Evolutionary conservation across 306 rosid genomes (phyloP), one percentile per base, ranked within the genome.

Genomic region (Casuarina glauca): DNA sequence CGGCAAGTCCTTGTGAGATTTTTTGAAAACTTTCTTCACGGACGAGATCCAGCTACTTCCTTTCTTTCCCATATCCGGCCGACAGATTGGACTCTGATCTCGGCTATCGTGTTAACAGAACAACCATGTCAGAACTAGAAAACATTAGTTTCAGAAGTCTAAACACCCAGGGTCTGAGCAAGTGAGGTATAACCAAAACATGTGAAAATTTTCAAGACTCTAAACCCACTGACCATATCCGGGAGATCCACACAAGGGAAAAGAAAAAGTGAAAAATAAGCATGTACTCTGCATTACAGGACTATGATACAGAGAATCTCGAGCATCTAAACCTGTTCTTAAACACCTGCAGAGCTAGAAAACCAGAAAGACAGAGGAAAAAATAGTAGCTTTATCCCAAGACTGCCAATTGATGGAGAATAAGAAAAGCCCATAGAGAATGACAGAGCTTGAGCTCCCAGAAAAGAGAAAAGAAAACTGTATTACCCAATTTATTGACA

Each of bases 21-120:
- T 80, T 80, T 87, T 91, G 83, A 95, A 93, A 41, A 86, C 99
- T 82, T 84, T 95, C 92, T 89, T 95, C 79, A 95, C 97, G 0
- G 97, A 82, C 1, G 97, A 91, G 83, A 95, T 93, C 99, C 99
- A 95, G 57, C 91, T 57, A 49, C 78, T 81, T 81, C 93, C 86
- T 86, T 95, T 95, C 93, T 93, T 95, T 71, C 97, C 97, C 99
- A 95, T 95, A 76, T 77, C 62, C 51, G 74, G 63, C 43, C 58
- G 83, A 79, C 67, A 12, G 77, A 83, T 75, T 58, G 67, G 72
- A 73, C 78, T 78, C 85, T 75, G 38, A 83, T 46, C 49, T 1
- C 71, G 58, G 17, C 17, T 73, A 48, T 66, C 45, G 69, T 19
- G 72, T 68, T 6, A 77, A 58, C 63, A 73, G 84, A 71, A 42